Evolutionary conservation across 208 protist species (phyloP).

Genomic region (Trypanosoma lewisi): DNA sequence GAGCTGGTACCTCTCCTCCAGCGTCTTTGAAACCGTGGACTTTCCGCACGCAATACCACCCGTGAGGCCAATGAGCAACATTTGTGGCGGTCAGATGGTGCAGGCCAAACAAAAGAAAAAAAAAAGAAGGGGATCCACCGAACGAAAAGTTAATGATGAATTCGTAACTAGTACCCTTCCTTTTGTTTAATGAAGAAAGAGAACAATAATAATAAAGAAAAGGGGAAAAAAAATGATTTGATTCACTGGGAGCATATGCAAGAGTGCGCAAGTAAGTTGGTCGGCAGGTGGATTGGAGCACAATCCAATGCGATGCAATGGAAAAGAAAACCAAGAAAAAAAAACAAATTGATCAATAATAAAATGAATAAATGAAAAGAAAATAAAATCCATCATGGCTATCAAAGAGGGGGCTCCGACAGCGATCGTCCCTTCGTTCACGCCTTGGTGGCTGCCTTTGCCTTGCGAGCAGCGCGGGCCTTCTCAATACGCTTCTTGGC

Average conservation of each 20-base stretch:
- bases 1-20: conserved; percentile 51
- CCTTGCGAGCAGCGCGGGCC: conserved; percentile 71
- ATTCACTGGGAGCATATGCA: no score
- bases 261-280: not conserved
- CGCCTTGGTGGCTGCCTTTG: conserved; percentile 23
- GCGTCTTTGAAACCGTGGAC: conserved; percentile 67
- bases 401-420: conserved; percentile 3
- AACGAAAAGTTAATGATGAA: not conserved
- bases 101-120: not conserved
- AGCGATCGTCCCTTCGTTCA: not conserved
- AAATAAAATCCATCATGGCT: conserved; percentile 4
- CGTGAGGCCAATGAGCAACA: conserved; percentile 90
- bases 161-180: not conserved
- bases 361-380: conserved; percentile 11
- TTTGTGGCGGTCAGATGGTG: no score
- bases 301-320: not conserved
- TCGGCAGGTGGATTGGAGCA: not conserved
- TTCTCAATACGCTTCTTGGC: conserved; percentile 88
- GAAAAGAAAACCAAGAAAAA: conserved; percentile 13
- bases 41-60: conserved; percentile 93
- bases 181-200: conserved; percentile 6
- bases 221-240: conserved; percentile 2
- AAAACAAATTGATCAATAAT: conserved; percentile 1
- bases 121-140: conserved; percentile 2
- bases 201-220: not conserved